Conservation (phyloP, 2,329 filamentous ascomycete genomes). For the Neonectria punicea region DNA sequence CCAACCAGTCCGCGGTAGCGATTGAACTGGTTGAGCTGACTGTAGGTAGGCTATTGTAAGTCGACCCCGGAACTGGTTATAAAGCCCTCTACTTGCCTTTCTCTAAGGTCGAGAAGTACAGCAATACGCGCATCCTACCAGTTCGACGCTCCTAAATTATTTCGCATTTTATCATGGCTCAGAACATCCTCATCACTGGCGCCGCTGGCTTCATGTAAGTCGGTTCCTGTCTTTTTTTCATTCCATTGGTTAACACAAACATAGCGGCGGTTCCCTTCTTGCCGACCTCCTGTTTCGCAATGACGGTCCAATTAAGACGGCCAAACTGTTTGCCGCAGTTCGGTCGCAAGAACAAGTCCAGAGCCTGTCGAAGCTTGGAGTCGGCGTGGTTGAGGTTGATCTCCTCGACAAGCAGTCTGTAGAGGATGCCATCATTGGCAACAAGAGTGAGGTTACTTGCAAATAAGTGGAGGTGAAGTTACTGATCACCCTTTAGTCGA, state of each 20-base stretch:
- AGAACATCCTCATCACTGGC: constrained; percentile 49
- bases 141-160: not conserved
- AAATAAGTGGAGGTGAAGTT: accelerated
- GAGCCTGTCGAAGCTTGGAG: constrained; percentile 43
- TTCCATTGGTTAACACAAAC: not conserved
- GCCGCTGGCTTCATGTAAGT: constrained; percentile 50
- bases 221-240: not conserved
- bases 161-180: constrained; percentile 24
- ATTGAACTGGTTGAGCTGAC: no score
- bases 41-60: not conserved
- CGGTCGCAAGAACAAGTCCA: constrained; percentile 48
- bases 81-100: not conserved
- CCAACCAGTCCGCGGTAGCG: not conserved
- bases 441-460: constrained; percentile 38
- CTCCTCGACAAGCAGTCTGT: constrained; percentile 44
- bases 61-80: not conserved
- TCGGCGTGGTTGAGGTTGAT: constrained; percentile 46
- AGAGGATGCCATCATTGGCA: constrained; percentile 30
- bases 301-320: constrained; percentile 37
- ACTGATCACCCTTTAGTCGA: constrained; percentile 43
- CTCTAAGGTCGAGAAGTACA: not conserved
- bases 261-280: constrained; percentile 50
- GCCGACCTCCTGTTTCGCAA: constrained; percentile 43
- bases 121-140: not conserved
- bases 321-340: constrained; percentile 46